Evolutionary conservation across 164 flowering plant genomes (phyloP).

Genomic region (Magnolia sinica): DNA sequence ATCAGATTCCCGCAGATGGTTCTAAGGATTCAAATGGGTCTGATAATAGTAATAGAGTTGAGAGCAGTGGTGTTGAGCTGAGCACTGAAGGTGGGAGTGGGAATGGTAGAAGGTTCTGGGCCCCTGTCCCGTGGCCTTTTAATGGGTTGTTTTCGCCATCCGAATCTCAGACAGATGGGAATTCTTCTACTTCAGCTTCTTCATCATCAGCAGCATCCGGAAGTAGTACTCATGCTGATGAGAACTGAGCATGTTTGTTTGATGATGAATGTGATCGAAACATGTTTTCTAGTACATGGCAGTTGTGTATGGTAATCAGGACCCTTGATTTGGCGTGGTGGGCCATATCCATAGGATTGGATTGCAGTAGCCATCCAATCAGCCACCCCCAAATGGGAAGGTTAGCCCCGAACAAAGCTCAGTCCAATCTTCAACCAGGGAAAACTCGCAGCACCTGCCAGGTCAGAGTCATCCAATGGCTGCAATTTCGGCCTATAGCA

Average conservation of each 20-base stretch:
- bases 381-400: not conserved
- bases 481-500: not conserved
- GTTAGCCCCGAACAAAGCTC: not conserved
- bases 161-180: slow-evolving; percentile 33
- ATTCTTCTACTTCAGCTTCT: slow-evolving; percentile 28
- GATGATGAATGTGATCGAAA: not conserved
- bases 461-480: not conserved
- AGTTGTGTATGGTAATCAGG: not conserved
- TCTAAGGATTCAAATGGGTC: slow-evolving; percentile 39
- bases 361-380: not conserved
- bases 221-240: slow-evolving; percentile 28
- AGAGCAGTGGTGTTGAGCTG: slow-evolving; percentile 13
- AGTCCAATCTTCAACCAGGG: not conserved
- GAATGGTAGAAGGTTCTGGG: slow-evolving; percentile 47
- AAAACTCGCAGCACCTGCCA: not conserved
- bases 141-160: slow-evolving; percentile 49
- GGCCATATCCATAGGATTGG: too few species aligned
- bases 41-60: slow-evolving; percentile 14
- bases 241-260: slow-evolving; percentile 27
- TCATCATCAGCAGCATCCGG: slow-evolving; percentile 12
- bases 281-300: not conserved
- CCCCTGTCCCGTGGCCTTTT: slow-evolving; percentile 57
- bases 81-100: slow-evolving; percentile 26
- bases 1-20: slow-evolving; percentile 65
- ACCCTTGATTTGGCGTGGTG: not conserved